Percentiles rank a stretch among this genome's conserved stretches.
Evolutionary conservation across 1,284 basidiomycete species (phyloP).

Genomic region (Rhodotorula sp.): DNA sequence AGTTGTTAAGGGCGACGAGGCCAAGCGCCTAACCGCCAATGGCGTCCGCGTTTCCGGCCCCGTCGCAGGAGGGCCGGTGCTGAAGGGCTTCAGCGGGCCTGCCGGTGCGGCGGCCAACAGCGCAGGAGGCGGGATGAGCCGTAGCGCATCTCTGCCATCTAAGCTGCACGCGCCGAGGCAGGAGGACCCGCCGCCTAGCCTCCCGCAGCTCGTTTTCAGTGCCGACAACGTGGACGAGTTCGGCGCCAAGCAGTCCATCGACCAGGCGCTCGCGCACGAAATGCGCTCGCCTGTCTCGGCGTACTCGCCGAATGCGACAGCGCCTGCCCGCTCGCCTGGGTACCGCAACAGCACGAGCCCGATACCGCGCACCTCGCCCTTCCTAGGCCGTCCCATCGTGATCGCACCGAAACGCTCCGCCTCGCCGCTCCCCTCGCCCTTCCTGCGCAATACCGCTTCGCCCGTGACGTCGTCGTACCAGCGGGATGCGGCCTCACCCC

Average conservation of each 20-base stretch:
- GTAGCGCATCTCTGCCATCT: slow-evolving; percentile 11
- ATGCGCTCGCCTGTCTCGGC: not conserved
- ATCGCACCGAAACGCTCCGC: not conserved
- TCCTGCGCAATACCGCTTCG: not conserved
- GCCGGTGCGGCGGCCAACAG: not conserved
- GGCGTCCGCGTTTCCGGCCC: not conserved
- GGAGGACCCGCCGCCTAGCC: not conserved
- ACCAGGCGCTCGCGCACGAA: not conserved
- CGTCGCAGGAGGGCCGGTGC: not conserved
- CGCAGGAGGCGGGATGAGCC: not conserved
- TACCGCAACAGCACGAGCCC: not conserved
- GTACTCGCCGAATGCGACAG: not conserved
- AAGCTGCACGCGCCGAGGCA: not conserved
- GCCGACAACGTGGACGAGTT: not conserved
- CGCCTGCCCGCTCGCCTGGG: not conserved
- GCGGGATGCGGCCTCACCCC: not conserved
- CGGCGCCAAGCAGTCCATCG: not conserved
- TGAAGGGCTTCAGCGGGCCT: slow-evolving; percentile 13
- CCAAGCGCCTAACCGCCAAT: not conserved
- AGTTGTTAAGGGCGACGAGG: slow-evolving; percentile 9
- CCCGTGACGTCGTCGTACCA: not conserved
- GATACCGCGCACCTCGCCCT: not conserved
- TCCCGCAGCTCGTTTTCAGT: slow-evolving; percentile 9
- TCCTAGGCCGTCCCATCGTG: not conserved
- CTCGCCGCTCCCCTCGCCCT: not conserved